A percentile compares a stretch with the other conserved stretches of the same genome.
Evolutionary conservation across 2,329 filamentous ascomycete genomes (phyloP).

Genomic region (Ascochyta pisi): DNA sequence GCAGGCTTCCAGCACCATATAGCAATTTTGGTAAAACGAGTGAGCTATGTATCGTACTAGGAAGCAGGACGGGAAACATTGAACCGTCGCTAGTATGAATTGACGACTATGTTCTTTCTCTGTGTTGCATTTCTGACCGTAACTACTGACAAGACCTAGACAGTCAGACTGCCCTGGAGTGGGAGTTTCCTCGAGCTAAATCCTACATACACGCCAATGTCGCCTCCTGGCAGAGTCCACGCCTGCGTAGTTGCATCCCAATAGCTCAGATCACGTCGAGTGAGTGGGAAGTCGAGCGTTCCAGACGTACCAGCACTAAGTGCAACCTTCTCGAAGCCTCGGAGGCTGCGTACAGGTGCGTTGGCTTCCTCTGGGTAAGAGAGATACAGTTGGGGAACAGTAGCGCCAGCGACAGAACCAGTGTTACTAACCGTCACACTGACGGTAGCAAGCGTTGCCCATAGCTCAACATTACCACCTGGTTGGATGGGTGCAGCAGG

Average conservation of each 20-base stretch:
- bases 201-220: slow-evolving; percentile 31
- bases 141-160: background rate
- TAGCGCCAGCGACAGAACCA: slow-evolving; percentile 55
- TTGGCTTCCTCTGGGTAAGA: slow-evolving; percentile 47
- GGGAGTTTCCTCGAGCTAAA: slow-evolving; percentile 37
- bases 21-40: too few species aligned
- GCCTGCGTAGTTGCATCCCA: slow-evolving; percentile 56
- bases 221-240: slow-evolving; percentile 48
- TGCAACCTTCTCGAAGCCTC: slow-evolving; percentile 58
- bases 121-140: too few species aligned
- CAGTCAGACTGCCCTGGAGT: background rate
- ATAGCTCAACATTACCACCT: slow-evolving; percentile 65
- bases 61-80: too few species aligned
- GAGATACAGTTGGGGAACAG: slow-evolving; percentile 65
- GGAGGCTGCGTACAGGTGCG: slow-evolving; percentile 49
- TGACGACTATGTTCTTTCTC: too few species aligned
- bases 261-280: slow-evolving; percentile 58
- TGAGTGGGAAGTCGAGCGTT: slow-evolving; percentile 56
- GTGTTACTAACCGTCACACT: slow-evolving; percentile 60
- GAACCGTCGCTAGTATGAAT: background rate
- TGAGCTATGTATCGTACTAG: too few species aligned
- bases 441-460: slow-evolving; percentile 59
- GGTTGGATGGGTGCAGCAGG: slow-evolving; percentile 28
- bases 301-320: slow-evolving; percentile 53
- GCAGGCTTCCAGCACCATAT: too few species aligned